A percentile compares a stretch with the other conserved stretches of the same genome.
These are phyloP conservation scores for Fusarium sp. DNA, from an alignment of 2,329 filamentous ascomycete species.

Conservation along the genomic window DNA sequence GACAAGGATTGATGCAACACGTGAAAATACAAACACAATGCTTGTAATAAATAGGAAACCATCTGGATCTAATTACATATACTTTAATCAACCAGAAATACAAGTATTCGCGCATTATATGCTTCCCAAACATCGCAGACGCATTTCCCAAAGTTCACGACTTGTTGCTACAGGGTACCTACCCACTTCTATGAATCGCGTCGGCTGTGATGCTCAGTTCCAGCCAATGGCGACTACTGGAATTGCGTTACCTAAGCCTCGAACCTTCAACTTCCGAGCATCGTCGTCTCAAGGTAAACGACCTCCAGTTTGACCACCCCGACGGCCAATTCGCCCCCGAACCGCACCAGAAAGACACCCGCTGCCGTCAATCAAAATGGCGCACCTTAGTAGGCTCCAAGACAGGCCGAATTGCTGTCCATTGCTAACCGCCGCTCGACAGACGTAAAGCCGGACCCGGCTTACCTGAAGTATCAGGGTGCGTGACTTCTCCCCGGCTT, in stretches of 20 bases:
- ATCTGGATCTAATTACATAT: too few species aligned
- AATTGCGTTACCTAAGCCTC: slow-evolving; percentile 35
- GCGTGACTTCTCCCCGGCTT: slow-evolving; percentile 43
- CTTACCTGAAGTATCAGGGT: slow-evolving; percentile 56
- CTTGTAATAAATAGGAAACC: too few species aligned
- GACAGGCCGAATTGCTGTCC: neutral
- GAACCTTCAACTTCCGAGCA: slow-evolving; percentile 37
- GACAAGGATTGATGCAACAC: neutral
- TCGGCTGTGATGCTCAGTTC: neutral
- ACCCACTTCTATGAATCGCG: neutral
- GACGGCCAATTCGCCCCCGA: slow-evolving; percentile 41
- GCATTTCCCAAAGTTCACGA: neutral
- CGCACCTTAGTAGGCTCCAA: slow-evolving; percentile 52
- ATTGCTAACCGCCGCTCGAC: slow-evolving; percentile 42
- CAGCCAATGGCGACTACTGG: slow-evolving; percentile 26
- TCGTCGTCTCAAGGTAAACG: slow-evolving; percentile 23
- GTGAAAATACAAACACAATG: neutral
- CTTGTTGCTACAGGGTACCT: slow-evolving; percentile 27
- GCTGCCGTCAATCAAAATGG: slow-evolving; percentile 50
- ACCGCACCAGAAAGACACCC: slow-evolving; percentile 37
- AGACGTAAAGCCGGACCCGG: slow-evolving; percentile 58
- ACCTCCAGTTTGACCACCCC: slow-evolving; percentile 40
- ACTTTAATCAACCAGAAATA: too few species aligned
- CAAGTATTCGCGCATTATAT: neutral
- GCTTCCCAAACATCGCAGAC: neutral